Evolutionary conservation across 2,329 filamentous ascomycete genomes (phyloP).

Genomic region (Xylariaceae sp.): DNA sequence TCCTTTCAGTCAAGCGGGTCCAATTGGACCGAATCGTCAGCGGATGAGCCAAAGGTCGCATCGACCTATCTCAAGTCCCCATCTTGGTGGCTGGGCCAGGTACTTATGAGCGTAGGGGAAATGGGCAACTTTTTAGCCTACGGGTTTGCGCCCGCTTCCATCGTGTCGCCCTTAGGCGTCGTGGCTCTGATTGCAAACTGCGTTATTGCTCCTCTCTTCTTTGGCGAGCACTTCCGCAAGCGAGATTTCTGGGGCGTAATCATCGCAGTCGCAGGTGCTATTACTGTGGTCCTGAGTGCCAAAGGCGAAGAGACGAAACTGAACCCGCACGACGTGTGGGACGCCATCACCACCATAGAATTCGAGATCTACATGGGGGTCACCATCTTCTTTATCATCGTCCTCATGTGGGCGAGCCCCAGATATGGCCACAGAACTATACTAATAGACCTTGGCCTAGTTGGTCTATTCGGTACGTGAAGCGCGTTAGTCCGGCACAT

Average conservation of each 20-base stretch:
- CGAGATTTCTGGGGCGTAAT: conserved; percentile 86
- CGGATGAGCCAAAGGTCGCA: conserved; percentile 37
- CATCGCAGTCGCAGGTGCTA: conserved; percentile 80
- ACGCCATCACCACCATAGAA: conserved; percentile 78
- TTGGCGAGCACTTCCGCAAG: conserved; percentile 82
- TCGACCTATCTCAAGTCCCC: conserved; percentile 83
- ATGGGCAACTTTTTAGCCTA: conserved; percentile 96
- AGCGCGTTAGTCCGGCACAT: background rate
- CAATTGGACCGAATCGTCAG: conserved; percentile 34
- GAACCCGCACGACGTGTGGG: conserved; percentile 85
- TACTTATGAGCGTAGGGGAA: conserved; percentile 89
- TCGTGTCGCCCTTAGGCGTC: conserved; percentile 94
- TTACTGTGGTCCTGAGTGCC: conserved; percentile 89
- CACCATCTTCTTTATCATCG: conserved; percentile 67
- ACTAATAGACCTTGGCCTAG: conserved; percentile 86
- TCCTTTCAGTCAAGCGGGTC: conserved; percentile 46
- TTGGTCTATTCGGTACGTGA: conserved; percentile 76
- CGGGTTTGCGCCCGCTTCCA: conserved; percentile 94
- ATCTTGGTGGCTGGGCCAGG: conserved; percentile 94
- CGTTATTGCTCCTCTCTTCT: conserved; percentile 88
- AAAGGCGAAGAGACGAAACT: conserved; percentile 86
- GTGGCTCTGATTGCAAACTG: conserved; percentile 96
- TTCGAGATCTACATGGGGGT: conserved; percentile 88
- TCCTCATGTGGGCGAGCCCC: conserved; percentile 77
- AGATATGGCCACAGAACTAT: conserved; percentile 83